phyloP scores from a whole-genome alignment of 176 grass and related monocot genomes.

The Oryza rufipogon region DNA sequence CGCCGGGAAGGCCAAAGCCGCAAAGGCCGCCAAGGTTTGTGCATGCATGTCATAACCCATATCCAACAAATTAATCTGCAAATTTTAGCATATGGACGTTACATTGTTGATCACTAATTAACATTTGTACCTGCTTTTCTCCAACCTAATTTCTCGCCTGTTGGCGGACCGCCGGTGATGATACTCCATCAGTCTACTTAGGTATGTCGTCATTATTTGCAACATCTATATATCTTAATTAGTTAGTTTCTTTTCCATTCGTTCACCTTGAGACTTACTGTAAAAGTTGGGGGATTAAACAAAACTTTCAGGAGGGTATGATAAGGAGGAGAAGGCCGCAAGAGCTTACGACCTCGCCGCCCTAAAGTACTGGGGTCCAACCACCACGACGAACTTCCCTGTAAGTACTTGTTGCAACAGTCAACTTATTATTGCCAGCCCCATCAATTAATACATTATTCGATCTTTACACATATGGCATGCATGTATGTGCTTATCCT shows the following conservation, averaged over 20 bases:
- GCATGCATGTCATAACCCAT: conserved; percentile 31
- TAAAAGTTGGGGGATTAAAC: background rate
- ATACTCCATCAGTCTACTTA: conserved; percentile 65
- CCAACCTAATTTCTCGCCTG: conserved; percentile 15
- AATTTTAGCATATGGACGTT: background rate
- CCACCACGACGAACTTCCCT: conserved; percentile 85
- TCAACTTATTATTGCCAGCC: background rate
- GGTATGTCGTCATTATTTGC: conserved; percentile 54
- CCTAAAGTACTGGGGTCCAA: conserved; percentile 85
- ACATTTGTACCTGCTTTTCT: conserved; percentile 3
- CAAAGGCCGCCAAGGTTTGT: conserved; percentile 92
- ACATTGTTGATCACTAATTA: conserved; percentile 13
- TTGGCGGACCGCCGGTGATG: conserved; percentile 10
- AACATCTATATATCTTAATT: background rate
- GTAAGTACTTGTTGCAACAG: conserved; percentile 37
- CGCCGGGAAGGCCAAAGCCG: conserved; percentile 96
- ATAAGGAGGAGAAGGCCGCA: conserved; percentile 92
- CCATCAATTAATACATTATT: no score
- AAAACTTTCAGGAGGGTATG: conserved; percentile 77
- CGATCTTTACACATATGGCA: no score
- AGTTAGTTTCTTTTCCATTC: background rate
- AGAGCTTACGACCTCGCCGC: conserved; percentile 90
- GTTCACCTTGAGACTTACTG: background rate
- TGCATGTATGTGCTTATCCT: no score
- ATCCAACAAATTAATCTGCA: conserved; percentile 37